phyloP scores from a whole-genome alignment of 2,329 filamentous ascomycete genomes.

The Botrytis medusae region DNA sequence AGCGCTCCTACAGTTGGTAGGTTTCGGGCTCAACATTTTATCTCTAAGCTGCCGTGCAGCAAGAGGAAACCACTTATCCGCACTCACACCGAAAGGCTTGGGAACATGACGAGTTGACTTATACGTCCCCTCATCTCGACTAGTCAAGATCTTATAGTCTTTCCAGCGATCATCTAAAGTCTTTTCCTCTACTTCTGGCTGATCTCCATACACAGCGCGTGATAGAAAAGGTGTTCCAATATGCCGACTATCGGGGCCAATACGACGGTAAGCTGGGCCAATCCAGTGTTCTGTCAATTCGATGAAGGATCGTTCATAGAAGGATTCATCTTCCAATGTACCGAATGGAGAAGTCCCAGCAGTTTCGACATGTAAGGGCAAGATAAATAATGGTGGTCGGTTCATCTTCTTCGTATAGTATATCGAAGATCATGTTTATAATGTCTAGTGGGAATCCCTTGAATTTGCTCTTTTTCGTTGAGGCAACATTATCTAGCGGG shows the following conservation, averaged over 20 bases:
- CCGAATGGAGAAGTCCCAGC: neutral
- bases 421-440: neutral
- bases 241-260: neutral
- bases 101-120: neutral
- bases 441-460: neutral
- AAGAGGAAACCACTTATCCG: neutral
- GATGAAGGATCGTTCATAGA: neutral
- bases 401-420: neutral
- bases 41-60: neutral
- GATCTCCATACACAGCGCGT: neutral
- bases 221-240: neutral
- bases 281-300: neutral
- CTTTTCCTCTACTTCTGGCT: neutral
- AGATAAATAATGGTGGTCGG: neutral
- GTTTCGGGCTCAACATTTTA: neutral
- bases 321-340: neutral
- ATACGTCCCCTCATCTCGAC: neutral
- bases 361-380: neutral
- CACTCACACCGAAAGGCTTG: neutral
- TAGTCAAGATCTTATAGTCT: neutral
- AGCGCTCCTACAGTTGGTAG: rapidly evolving
- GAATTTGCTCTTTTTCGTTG: neutral
- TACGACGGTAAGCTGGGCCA: neutral
- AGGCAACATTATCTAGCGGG: neutral
- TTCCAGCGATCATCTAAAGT: neutral